Conservation (phyloP, 2,329 filamentous ascomycete genomes). For the Xylaria sp. region DNA sequence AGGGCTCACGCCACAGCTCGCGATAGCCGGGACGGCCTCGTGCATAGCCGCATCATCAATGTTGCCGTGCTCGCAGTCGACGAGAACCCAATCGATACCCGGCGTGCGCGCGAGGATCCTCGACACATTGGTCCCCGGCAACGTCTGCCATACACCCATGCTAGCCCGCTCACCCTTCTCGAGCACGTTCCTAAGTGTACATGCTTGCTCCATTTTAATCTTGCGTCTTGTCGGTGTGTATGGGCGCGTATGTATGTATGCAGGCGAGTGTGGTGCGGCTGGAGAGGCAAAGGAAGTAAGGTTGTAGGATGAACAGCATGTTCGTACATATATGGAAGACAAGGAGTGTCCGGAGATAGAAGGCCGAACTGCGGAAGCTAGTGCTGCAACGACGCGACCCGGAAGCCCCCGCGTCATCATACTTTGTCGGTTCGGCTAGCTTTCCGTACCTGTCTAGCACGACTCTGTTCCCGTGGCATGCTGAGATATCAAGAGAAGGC, state of each 20-base stretch:
- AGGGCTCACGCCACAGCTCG: conserved; percentile 59
- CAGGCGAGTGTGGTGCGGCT: not conserved
- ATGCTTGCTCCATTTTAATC: conserved; percentile 33
- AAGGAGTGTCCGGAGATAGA: not conserved
- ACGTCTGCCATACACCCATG: conserved; percentile 67
- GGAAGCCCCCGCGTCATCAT: conserved; percentile 4
- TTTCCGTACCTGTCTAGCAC: not conserved
- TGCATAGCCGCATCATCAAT: conserved; percentile 63
- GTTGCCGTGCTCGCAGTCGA: conserved; percentile 63
- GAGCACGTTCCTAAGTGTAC: conserved; percentile 56
- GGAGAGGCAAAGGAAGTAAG: not conserved
- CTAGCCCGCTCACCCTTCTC: conserved; percentile 52
- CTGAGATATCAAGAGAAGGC: not conserved
- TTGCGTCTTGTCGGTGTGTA: not conserved
- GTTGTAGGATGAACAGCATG: not conserved
- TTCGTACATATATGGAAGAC: not conserved
- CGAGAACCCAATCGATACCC: conserved; percentile 70
- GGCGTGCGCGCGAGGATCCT: conserved; percentile 61
- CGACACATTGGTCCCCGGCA: conserved; percentile 65
- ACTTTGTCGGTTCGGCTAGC: not conserved
- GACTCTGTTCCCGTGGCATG: not conserved
- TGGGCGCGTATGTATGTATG: not conserved
- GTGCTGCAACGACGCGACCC: not conserved
- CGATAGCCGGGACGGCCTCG: conserved; percentile 62
- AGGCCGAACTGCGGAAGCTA: conserved; percentile 17